Base-by-base conservation (phyloP, 495 filamentous ascomycete genomes). In the Physcia stellaris region DNA sequence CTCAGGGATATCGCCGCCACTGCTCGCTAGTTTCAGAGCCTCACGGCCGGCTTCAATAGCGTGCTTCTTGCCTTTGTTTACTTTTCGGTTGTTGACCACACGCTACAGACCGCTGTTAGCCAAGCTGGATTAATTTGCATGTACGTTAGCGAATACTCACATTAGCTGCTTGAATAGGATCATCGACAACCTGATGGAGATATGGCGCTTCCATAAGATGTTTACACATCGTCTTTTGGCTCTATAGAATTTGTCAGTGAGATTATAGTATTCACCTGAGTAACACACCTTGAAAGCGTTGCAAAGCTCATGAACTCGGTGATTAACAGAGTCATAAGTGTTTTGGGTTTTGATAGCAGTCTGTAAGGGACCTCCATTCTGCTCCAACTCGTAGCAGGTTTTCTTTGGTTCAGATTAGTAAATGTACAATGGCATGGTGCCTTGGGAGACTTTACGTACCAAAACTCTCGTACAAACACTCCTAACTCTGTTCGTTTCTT, bases 181-280 rank as follows among this genome's bases (percentile, higher is more conserved):
- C 58, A 12, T 62, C 54, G n/a, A 61, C 46, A 17, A 65, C 47
- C 0, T 20, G 13, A 24, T 51, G 24, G 17, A 55, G 32, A 32
- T 56, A 63, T 3, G 40, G 19, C 0, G 56, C 37, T 26, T 57
- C 59, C 12, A 63, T 33, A 9, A 63, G 28, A 30, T 64, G 61
- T 44, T 63, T 62, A 48, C 57, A 60, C 11, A 62, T 54, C 0
- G 59, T 59, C 39, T 64, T 62, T 29, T 56, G 56, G 5, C 31
- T 39, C 43, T 47, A 15, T 26, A 32, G 19, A 26, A 33, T 7
- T 2, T 5, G 16, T 20, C 32, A 22, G 33, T 35, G 33, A 30
- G 15, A 4, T 16, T 13, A 21, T 23, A 19, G 13, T 12, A 15
- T 6, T 22, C 20, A n/a, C n/a, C n/a, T n/a, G n/a, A n/a, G n/a